Conservation (phyloP, 106 monocot species). For the Dendrobium chrysotoxum region DNA sequence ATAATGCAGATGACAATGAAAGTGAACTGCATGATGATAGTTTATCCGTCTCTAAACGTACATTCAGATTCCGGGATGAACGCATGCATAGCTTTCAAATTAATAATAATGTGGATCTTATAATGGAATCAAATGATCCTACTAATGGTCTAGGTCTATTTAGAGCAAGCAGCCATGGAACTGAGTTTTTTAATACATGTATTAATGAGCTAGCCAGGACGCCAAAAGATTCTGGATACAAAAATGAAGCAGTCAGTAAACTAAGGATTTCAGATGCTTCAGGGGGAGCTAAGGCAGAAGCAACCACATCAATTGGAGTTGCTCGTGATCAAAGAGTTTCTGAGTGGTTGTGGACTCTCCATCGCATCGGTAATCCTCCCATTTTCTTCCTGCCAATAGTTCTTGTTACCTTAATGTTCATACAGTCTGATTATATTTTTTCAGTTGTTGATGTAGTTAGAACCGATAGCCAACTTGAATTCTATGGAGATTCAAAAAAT, state of each 20-base stretch:
- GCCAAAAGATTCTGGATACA: constrained; percentile 24
- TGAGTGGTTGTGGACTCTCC: constrained; percentile 98
- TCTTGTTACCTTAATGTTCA: background rate
- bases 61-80: constrained; percentile 23
- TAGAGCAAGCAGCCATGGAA: constrained; percentile 25
- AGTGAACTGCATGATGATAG: constrained; percentile 18
- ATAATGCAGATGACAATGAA: constrained; percentile 21
- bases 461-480: constrained; percentile 94
- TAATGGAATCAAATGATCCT: constrained; percentile 46
- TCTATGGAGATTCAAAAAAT: constrained; percentile 94
- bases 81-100: constrained; percentile 73
- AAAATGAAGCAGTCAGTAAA: constrained; percentile 25
- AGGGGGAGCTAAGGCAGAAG: constrained; percentile 19
- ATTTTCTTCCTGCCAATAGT: background rate
- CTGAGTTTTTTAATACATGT: constrained; percentile 26
- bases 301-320: constrained; percentile 31
- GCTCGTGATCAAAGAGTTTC: constrained; percentile 58
- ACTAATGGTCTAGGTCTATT: constrained; percentile 15
- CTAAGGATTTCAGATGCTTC: constrained; percentile 48
- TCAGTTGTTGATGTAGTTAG: constrained; percentile 98
- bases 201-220: constrained; percentile 9
- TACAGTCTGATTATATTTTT: constrained; percentile 16
- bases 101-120: constrained; percentile 70
- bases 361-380: constrained; percentile 69
- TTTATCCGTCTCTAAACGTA: constrained; percentile 24